Evolutionary conservation across 352 stramenopile genomes (phyloP).

Genomic region (Globisporangium parvum): DNA sequence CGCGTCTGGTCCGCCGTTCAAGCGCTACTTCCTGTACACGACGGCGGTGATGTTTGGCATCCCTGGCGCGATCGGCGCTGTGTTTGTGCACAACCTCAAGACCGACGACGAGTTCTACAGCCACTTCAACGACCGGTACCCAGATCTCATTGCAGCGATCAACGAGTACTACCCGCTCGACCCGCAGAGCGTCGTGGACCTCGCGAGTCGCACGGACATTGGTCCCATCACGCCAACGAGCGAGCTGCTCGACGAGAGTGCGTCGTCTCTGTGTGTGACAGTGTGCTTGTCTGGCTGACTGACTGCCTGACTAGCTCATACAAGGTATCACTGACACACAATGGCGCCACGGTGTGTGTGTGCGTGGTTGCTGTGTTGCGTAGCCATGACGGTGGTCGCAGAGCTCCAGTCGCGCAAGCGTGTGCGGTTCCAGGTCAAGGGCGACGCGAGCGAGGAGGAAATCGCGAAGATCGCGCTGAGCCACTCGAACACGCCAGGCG

Average conservation of each 20-base stretch:
- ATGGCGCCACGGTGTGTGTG: neutral
- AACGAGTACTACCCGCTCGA: constrained; percentile 62
- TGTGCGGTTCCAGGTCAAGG: constrained; percentile 51
- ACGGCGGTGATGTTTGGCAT: constrained; percentile 80
- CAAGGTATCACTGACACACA: too few relatives aligned
- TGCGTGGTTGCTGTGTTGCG: neutral
- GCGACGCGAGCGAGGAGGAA: constrained; percentile 49
- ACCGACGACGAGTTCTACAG: constrained; percentile 79
- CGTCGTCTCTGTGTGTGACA: constrained; percentile 19
- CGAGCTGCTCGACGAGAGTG: constrained; percentile 65
- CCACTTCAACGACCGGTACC: constrained; percentile 81
- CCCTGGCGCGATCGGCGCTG: constrained; percentile 41
- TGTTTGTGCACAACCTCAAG: constrained; percentile 83
- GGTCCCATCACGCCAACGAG: constrained; percentile 46
- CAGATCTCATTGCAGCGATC: constrained; percentile 61
- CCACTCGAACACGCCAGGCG: constrained; percentile 26
- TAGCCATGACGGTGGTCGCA: constrained; percentile 55
- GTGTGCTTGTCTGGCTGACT: neutral
- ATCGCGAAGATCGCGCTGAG: constrained; percentile 54
- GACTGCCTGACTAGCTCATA: too few relatives aligned
- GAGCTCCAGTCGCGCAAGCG: constrained; percentile 47
- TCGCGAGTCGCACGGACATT: constrained; percentile 62
- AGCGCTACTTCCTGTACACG: constrained; percentile 69
- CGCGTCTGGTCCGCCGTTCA: constrained; percentile 37
- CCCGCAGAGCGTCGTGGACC: constrained; percentile 24